Evolutionary conservation across 1,139 yeast species (phyloP).

Genomic region (Meyerozyma carpophila): DNA sequence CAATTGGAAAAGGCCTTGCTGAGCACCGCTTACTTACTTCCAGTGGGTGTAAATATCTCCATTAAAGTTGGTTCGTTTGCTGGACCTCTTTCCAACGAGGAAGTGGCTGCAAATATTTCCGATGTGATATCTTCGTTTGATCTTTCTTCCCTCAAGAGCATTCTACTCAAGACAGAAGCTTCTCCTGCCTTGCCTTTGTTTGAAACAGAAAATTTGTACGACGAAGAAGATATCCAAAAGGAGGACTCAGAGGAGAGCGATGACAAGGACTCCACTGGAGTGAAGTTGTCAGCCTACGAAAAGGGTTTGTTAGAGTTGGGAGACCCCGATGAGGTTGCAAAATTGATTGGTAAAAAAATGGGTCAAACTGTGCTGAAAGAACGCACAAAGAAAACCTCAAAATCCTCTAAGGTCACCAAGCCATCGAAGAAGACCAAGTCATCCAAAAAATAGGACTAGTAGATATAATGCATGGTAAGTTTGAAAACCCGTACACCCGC

Average conservation of each 20-base stretch:
- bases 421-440: not conserved
- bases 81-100: constrained; percentile 27
- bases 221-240: constrained; percentile 16
- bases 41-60: constrained; percentile 67
- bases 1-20: constrained; percentile 55
- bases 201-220: constrained; percentile 57
- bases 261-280: constrained; percentile 15
- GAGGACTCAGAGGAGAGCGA: constrained; percentile 16
- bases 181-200: constrained; percentile 87
- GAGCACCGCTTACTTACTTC: constrained; percentile 61
- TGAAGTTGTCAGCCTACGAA: constrained; percentile 58
- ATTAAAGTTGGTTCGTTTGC: constrained; percentile 58
- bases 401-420: constrained; percentile 9
- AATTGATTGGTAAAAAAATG: constrained; percentile 40
- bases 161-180: constrained; percentile 60
- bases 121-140: constrained; percentile 51
- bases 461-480: not conserved
- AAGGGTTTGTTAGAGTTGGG: constrained; percentile 75
- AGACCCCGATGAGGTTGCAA: constrained; percentile 60
- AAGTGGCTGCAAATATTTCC: constrained; percentile 51
- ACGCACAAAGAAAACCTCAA: constrained; percentile 11
- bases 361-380: constrained; percentile 6
- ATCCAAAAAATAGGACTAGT: not conserved
- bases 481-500: not conserved
- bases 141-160: constrained; percentile 42